phyloP scores from a whole-genome alignment of 768 basidiomycete genomes.

The Pleurotus citrinopileatus region DNA sequence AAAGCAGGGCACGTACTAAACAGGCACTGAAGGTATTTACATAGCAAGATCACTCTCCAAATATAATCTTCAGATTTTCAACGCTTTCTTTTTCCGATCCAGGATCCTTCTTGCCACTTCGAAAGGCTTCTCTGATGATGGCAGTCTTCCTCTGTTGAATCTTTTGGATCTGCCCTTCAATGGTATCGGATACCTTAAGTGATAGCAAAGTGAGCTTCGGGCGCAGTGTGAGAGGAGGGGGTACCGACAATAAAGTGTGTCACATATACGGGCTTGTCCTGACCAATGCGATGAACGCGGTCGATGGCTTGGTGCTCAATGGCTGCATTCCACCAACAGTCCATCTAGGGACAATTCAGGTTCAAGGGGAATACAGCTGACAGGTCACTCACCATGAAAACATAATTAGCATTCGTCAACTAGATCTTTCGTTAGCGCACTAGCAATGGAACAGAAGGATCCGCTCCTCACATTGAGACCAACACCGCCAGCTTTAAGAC shows the following conservation, averaged over 20 bases:
- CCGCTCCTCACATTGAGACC: constrained; percentile 75
- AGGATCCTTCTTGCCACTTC: constrained; percentile 38
- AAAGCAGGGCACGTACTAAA: too few species aligned
- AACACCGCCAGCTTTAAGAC: constrained; percentile 89
- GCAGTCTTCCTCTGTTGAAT: constrained; percentile 88
- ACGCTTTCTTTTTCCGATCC: constrained; percentile 67
- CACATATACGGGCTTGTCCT: constrained; percentile 78
- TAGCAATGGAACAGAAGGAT: too few species aligned
- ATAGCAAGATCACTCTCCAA: constrained; percentile 39
- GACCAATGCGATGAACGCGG: constrained; percentile 82
- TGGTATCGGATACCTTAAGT: constrained; percentile 64
- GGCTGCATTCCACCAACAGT: constrained; percentile 91
- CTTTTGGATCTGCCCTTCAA: constrained; percentile 74
- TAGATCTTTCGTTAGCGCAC: constrained; percentile 26
- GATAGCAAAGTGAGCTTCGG: too few species aligned
- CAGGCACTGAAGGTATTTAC: too few species aligned
- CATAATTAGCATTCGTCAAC: constrained; percentile 80
- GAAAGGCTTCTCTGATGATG: constrained; percentile 82
- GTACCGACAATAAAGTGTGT: constrained; percentile 88
- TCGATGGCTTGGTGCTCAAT: constrained; percentile 87
- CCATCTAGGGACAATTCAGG: constrained; percentile 55
- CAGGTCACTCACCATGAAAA: constrained; percentile 68
- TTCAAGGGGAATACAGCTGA: neutral
- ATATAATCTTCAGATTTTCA: constrained; percentile 81
- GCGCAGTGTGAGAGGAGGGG: too few species aligned